Percentiles rank a stretch among this genome's conserved stretches.
phyloP scores from a whole-genome alignment of 1,284 basidiomycete genomes.

The Anthracocystis setariae region DNA sequence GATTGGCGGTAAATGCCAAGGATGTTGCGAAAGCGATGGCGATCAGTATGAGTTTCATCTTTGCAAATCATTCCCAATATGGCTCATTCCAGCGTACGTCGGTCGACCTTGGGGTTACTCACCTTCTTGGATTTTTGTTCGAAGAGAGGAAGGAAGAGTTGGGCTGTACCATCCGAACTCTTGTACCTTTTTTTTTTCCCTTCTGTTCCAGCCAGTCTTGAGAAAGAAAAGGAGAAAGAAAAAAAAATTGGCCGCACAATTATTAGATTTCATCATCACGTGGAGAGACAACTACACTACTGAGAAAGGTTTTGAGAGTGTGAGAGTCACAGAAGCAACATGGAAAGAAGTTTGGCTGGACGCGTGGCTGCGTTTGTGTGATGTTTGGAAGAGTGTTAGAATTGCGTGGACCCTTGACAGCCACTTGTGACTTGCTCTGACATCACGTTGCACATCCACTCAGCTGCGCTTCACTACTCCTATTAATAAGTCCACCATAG shows the following conservation, averaged over 20 bases:
- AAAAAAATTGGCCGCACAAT: not conserved
- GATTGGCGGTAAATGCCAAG: not conserved
- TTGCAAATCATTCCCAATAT: not conserved
- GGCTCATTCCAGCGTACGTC: not conserved
- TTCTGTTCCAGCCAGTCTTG: too few relatives aligned
- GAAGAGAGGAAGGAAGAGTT: constrained; percentile 41
- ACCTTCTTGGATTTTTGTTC: constrained; percentile 60
- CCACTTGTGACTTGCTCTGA: constrained; percentile 6
- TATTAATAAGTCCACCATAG: too few relatives aligned
- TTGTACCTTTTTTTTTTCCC: constrained; percentile 19
- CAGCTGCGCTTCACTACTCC: not conserved
- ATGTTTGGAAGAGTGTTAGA: constrained; percentile 13
- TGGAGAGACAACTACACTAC: too few relatives aligned
- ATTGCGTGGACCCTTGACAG: constrained; percentile 26
- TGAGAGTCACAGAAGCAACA: constrained; percentile 4
- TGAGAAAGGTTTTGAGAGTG: too few relatives aligned
- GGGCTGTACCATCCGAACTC: constrained; percentile 6
- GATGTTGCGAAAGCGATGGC: not conserved
- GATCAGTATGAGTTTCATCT: not conserved
- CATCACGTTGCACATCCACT: constrained; percentile 9
- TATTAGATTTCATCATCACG: too few relatives aligned
- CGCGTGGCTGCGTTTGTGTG: constrained; percentile 8
- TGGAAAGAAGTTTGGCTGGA: not conserved
- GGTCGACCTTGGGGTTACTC: constrained; percentile 4
- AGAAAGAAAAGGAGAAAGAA: constrained; percentile 9